phyloP scores from a whole-genome alignment of 2,329 filamentous ascomycete species.

The Aquanectria penicillioides region DNA sequence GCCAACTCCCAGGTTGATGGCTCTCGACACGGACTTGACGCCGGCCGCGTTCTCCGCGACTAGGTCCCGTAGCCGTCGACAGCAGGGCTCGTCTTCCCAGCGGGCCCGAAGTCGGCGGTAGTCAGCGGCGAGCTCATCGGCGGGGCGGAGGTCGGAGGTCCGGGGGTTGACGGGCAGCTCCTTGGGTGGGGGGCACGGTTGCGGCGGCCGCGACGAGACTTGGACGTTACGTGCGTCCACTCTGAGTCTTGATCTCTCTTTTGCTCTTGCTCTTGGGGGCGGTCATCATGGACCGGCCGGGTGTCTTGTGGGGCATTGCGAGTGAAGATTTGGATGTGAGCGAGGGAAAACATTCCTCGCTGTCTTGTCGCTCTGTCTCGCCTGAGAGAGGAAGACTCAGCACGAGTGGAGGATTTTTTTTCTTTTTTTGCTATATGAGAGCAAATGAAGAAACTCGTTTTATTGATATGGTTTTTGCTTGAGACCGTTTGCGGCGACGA shows the following conservation, averaged over 20 bases:
- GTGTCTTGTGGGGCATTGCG: constrained; percentile 19
- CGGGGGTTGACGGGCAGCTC: constrained; percentile 18
- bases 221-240: constrained; percentile 42
- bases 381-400: background rate
- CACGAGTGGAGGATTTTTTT: too few species aligned
- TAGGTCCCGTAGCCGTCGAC: constrained; percentile 46
- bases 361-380: background rate
- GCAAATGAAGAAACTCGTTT: too few species aligned
- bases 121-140: constrained; percentile 43
- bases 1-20: constrained; percentile 65
- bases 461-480: too few species aligned
- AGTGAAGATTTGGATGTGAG: constrained; percentile 20
- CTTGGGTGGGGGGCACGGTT: constrained; percentile 8
- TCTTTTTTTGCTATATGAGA: too few species aligned
- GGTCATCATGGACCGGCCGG: background rate
- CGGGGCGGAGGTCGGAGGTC: constrained; percentile 30
- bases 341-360: background rate
- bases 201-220: constrained; percentile 27
- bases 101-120: constrained; percentile 40
- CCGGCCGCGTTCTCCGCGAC: constrained; percentile 39
- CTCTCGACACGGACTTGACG: constrained; percentile 39
- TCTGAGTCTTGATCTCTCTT: constrained; percentile 25
- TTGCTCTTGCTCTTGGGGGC: background rate
- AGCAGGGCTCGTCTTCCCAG: constrained; percentile 43
- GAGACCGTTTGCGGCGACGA: too few species aligned